Evolutionary conservation across 2,329 filamentous ascomycete species (phyloP).

Genomic region (Scedosporium dehoogii): DNA sequence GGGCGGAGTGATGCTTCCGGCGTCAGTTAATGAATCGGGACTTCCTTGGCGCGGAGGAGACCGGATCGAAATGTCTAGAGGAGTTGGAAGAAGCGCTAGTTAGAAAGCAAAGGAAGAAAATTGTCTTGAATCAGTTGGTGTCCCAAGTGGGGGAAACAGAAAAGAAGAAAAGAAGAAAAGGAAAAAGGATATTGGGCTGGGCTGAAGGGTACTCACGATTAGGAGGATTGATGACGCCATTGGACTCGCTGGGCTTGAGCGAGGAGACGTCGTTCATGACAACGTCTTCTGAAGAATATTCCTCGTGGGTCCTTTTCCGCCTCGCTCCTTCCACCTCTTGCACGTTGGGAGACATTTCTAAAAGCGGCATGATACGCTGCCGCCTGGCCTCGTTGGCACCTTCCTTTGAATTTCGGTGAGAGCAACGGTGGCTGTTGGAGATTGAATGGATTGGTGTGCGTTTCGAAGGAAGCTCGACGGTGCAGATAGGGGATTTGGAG

Average conservation of each 20-base stretch:
- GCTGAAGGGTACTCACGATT: neutral
- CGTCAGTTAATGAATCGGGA: constrained; percentile 26
- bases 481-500: neutral
- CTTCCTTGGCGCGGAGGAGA: constrained; percentile 6
- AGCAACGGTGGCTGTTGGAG: neutral
- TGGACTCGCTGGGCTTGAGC: constrained; percentile 6
- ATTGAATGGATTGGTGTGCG: neutral
- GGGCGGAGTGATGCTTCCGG: constrained; percentile 26
- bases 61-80: neutral
- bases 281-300: constrained; percentile 26
- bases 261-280: constrained; percentile 6
- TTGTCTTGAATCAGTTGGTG: neutral
- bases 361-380: constrained; percentile 32
- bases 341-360: constrained; percentile 36
- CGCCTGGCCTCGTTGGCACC: neutral
- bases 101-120: neutral
- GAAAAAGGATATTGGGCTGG: neutral
- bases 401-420: neutral
- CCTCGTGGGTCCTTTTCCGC: constrained; percentile 37
- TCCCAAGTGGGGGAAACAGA: neutral
- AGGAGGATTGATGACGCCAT: constrained; percentile 4
- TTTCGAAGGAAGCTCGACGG: neutral
- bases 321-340: constrained; percentile 31
- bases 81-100: neutral
- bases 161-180: neutral